A percentile compares a stretch with the other conserved stretches of the same genome.
Evolutionary conservation across 306 rosid species (phyloP).

Genomic region (Dalbergia cultrata): DNA sequence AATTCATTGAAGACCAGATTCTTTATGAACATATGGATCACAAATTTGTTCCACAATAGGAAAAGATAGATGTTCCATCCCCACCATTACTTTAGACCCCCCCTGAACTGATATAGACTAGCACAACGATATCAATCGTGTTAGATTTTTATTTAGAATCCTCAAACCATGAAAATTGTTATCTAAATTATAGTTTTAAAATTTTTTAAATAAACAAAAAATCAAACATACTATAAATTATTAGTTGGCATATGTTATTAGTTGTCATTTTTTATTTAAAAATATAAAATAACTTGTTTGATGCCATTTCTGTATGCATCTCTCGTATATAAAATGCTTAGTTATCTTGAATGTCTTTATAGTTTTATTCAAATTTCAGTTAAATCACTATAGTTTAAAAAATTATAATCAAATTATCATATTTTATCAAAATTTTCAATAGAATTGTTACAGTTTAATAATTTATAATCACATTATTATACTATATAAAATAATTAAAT

Average conservation of each 20-base stretch:
- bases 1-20: not conserved
- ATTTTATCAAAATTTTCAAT: too few species aligned
- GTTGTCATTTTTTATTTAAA: constrained; percentile 22
- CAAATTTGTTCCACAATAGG: not conserved
- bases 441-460: too few species aligned
- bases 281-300: not conserved
- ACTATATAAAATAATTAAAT: too few species aligned
- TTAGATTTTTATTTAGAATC: not conserved
- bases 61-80: constrained; percentile 1
- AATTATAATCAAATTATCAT: too few species aligned
- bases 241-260: not conserved
- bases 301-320: not conserved
- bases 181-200: not conserved
- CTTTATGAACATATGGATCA: not conserved
- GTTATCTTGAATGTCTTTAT: too few species aligned
- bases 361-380: too few species aligned
- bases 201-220: too few species aligned
- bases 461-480: too few species aligned
- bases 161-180: not conserved
- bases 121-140: not conserved
- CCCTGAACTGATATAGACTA: not conserved
- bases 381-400: too few species aligned
- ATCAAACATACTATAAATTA: too few species aligned
- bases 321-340: too few species aligned
- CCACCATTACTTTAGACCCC: not conserved